Conservation (phyloP, 208 protist genomes). For the Trypanosoma scelopori region DNA sequence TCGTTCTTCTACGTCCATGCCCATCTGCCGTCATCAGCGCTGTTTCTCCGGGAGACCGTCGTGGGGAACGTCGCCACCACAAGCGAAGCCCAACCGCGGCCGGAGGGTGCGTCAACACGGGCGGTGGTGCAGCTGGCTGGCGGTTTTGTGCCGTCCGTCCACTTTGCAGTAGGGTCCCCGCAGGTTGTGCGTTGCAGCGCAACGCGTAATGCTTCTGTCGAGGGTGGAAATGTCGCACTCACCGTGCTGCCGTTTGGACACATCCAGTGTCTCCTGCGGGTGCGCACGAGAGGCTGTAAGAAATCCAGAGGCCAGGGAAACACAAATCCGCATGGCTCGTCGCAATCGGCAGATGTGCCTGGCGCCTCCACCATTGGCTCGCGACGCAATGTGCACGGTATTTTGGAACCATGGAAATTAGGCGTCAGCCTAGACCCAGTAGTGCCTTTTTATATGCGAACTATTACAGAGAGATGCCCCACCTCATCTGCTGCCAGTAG, state of each 20-base stretch:
- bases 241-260: slow-evolving; percentile 25
- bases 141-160: slow-evolving; percentile 55
- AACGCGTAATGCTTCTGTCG: background rate
- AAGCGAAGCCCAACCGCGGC: background rate
- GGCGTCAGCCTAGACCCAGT: slow-evolving; percentile 56
- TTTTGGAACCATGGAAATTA: slow-evolving; percentile 62
- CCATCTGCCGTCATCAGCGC: slow-evolving; percentile 18
- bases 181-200: slow-evolving; percentile 9
- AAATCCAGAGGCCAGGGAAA: background rate
- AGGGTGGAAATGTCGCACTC: background rate
- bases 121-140: slow-evolving; percentile 39
- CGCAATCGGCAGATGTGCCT: background rate
- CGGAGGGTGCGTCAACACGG: background rate
- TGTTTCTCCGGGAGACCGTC: background rate
- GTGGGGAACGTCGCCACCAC: background rate
- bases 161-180: slow-evolving; percentile 64
- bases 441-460: slow-evolving; percentile 45
- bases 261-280: slow-evolving; percentile 29
- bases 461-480: slow-evolving; percentile 38
- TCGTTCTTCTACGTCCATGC: slow-evolving; percentile 27
- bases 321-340: background rate
- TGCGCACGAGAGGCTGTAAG: slow-evolving; percentile 5
- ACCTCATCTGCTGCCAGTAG: background rate
- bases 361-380: background rate
- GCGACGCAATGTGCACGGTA: background rate